A percentile compares a stretch with the other conserved stretches of the same genome.
Evolutionary conservation across 2,329 filamentous ascomycete species (phyloP).

Genomic region (Zymoseptoria passerinii): DNA sequence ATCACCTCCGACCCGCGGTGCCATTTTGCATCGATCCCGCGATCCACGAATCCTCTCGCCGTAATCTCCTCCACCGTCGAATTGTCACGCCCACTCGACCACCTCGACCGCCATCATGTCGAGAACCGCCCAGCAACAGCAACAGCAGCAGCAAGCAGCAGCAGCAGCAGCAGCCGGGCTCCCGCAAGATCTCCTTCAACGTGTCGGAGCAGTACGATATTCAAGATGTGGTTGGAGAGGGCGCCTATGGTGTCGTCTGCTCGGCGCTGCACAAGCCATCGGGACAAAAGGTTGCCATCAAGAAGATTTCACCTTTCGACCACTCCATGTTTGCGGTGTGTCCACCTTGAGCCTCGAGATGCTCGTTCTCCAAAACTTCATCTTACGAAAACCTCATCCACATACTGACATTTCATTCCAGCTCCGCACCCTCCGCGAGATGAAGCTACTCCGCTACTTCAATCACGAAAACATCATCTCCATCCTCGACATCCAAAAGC

Average conservation of each 20-base stretch:
- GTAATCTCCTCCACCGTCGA: neutral
- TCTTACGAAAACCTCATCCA: neutral
- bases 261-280: slow-evolving; percentile 98
- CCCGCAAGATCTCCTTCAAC: slow-evolving; percentile 97
- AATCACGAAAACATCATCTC: slow-evolving; percentile 99
- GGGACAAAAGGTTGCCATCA: slow-evolving; percentile 97
- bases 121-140: slow-evolving; percentile 7
- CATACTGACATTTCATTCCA: slow-evolving; percentile 52
- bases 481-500: slow-evolving; percentile 98
- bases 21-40: neutral
- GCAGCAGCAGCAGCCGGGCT: slow-evolving; percentile 40
- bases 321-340: slow-evolving; percentile 41
- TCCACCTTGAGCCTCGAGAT: neutral
- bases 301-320: slow-evolving; percentile 99
- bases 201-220: slow-evolving; percentile 99
- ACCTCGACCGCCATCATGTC: slow-evolving; percentile 14
- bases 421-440: slow-evolving; percentile 88
- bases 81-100: neutral
- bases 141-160: slow-evolving; percentile 19
- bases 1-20: neutral
- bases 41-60: neutral
- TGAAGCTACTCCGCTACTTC: slow-evolving; percentile 98
- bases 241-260: slow-evolving; percentile 96
- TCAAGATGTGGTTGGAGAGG: slow-evolving; percentile 97
- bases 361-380: slow-evolving; percentile 1